phyloP scores from a whole-genome alignment of 78 protist genomes.

The Protostelium mycophagum region DNA sequence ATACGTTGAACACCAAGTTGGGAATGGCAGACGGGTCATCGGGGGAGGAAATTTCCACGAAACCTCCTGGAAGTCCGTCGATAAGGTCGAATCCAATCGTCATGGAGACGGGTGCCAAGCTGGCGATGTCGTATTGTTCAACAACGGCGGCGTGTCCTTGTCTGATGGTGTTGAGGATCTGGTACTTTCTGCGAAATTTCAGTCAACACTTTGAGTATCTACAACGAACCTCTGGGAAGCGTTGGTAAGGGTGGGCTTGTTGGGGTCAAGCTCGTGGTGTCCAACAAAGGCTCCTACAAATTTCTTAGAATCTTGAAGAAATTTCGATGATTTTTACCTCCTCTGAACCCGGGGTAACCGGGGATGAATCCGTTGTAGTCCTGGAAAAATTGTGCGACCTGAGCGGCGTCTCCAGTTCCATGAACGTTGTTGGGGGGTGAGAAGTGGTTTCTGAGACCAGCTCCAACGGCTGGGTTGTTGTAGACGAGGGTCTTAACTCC shows the following conservation, averaged over 20 bases:
- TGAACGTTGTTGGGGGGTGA: not conserved
- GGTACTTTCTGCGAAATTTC: not conserved
- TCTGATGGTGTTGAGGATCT: not conserved
- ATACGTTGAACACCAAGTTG: not conserved
- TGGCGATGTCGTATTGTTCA: not conserved
- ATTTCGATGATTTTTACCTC: not conserved
- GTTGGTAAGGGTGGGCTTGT: not conserved
- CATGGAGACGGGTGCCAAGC: not conserved
- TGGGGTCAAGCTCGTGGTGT: not conserved
- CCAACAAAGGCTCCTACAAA: not conserved
- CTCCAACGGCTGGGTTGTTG: not conserved
- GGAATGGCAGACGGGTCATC: not conserved
- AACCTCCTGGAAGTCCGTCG: not conserved
- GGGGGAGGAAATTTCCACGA: not conserved
- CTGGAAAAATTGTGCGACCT: not conserved
- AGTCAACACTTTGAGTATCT: too few relatives aligned
- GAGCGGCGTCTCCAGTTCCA: not conserved
- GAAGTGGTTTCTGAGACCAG: not conserved
- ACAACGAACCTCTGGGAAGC: too few relatives aligned
- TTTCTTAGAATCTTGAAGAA: not conserved
- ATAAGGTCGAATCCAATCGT: not conserved
- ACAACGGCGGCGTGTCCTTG: not conserved
- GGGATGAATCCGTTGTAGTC: not conserved
- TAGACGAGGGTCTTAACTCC: not conserved
- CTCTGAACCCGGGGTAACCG: not conserved